phyloP scores from a whole-genome alignment of 805 yeast species.

The Candida sonorensis region DNA sequence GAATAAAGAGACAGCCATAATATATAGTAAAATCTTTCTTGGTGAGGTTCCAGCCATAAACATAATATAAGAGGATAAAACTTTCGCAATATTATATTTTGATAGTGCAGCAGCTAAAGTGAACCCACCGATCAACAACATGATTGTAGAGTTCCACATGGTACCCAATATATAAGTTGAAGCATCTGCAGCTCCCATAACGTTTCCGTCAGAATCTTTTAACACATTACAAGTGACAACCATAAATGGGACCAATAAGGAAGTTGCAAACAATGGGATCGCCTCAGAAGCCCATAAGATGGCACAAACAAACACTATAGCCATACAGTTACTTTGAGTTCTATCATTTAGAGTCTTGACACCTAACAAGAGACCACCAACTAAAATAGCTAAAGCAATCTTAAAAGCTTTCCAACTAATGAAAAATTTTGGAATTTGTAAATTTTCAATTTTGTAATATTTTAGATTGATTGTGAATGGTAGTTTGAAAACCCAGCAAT shows the following conservation, averaged over 20 bases:
- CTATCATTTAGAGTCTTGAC: conserved; percentile 57
- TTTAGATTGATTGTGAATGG: conserved; percentile 13
- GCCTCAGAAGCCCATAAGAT: conserved; percentile 49
- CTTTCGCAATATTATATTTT: conserved; percentile 45
- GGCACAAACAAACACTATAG: conserved; percentile 51
- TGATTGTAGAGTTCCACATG: conserved; percentile 50
- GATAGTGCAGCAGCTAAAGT: conserved; percentile 50
- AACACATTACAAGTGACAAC: conserved; percentile 39
- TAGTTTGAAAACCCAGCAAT: conserved; percentile 17
- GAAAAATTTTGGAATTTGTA: conserved; percentile 41
- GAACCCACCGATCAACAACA: conserved; percentile 46
- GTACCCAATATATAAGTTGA: conserved; percentile 38
- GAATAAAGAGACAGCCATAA: conserved; percentile 45
- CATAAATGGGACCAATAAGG: conserved; percentile 41
- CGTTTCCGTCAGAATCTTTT: conserved; percentile 41
- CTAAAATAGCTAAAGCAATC: conserved; percentile 38
- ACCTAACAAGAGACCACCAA: conserved; percentile 48
- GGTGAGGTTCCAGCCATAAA: conserved; percentile 47
- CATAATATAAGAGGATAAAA: conserved; percentile 42
- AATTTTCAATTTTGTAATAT: conserved; percentile 18
- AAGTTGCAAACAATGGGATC: conserved; percentile 42
- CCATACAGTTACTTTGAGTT: conserved; percentile 58
- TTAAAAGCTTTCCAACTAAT: conserved; percentile 43
- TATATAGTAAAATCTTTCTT: conserved; percentile 37
- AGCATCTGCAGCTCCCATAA: conserved; percentile 35